phyloP scores from a whole-genome alignment of 2,329 filamentous ascomycete genomes.

The Arthrobotrys conoides region DNA sequence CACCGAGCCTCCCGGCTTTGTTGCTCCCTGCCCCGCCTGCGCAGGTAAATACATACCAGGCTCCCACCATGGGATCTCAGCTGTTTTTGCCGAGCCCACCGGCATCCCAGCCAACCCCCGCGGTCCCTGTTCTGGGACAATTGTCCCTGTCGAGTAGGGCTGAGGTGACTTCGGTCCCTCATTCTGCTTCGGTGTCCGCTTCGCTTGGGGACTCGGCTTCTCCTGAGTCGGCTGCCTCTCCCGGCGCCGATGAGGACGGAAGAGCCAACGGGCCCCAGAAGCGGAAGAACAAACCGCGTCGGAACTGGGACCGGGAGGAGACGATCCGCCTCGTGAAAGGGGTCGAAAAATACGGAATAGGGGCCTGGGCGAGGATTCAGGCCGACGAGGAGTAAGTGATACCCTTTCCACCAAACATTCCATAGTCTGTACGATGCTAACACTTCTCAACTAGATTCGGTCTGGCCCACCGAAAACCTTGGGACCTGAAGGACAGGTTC shows the following conservation, averaged over 20 bases:
- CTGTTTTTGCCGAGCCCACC: constrained; percentile 33
- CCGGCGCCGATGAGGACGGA: constrained; percentile 10
- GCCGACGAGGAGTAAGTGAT: constrained; percentile 35
- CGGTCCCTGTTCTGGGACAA: constrained; percentile 3
- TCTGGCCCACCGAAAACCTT: constrained; percentile 37
- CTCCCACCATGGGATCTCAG: not conserved
- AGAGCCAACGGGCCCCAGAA: constrained; percentile 10
- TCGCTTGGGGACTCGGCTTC: constrained; percentile 13
- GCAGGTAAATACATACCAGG: not conserved
- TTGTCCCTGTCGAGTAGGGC: constrained; percentile 10
- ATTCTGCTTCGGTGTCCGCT: not conserved
- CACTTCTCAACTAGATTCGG: constrained; percentile 14
- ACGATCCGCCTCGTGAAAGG: constrained; percentile 40
- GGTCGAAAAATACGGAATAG: constrained; percentile 46
- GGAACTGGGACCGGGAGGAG: constrained; percentile 45
- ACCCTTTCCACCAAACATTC: not conserved
- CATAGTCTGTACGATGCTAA: not conserved
- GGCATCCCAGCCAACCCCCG: not conserved
- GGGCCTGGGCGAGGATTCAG: constrained; percentile 40
- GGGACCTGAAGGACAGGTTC: constrained; percentile 52
- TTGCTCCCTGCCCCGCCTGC: constrained; percentile 21
- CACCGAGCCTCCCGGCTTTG: not conserved
- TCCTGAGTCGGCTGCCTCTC: constrained; percentile 32
- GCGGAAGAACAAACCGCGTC: constrained; percentile 51
- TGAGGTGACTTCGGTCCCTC: constrained; percentile 10